Evolutionary conservation across 345 rosid genomes (phyloP).

Genomic region (Syzygium oleosum): DNA sequence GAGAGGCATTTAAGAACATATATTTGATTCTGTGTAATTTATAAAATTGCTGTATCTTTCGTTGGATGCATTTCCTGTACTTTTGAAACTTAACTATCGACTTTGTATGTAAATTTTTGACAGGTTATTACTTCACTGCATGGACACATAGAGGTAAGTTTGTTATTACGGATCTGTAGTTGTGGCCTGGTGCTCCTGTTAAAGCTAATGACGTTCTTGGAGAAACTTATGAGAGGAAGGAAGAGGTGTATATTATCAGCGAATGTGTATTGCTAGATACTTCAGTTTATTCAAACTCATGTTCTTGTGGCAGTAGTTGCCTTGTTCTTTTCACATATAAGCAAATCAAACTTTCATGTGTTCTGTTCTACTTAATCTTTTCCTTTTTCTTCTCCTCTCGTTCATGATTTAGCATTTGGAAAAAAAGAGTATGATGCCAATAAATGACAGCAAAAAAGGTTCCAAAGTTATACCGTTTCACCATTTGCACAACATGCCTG

Average conservation of each 20-base stretch:
- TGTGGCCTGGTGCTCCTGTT: background rate
- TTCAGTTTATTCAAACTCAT: background rate
- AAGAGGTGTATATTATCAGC: background rate
- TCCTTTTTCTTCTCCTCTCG: background rate
- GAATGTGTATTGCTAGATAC: background rate
- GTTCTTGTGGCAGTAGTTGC: background rate
- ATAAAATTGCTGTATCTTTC: background rate
- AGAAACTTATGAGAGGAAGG: background rate
- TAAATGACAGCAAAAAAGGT: background rate
- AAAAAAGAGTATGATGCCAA: background rate
- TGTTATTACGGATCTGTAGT: background rate
- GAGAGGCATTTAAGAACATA: background rate
- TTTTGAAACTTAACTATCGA: background rate
- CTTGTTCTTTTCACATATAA: background rate
- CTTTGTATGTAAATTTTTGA: background rate
- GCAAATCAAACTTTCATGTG: background rate
- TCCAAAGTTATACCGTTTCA: background rate
- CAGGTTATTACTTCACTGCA: constrained; percentile 13
- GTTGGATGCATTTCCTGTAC: background rate
- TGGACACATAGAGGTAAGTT: constrained; percentile 6
- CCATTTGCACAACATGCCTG: background rate
- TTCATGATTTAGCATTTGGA: background rate
- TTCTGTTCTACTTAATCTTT: background rate
- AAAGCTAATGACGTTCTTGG: background rate
- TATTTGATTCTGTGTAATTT: background rate